Conservation (phyloP, 768 basidiomycete genomes). For the Amanita jacksonii region DNA sequence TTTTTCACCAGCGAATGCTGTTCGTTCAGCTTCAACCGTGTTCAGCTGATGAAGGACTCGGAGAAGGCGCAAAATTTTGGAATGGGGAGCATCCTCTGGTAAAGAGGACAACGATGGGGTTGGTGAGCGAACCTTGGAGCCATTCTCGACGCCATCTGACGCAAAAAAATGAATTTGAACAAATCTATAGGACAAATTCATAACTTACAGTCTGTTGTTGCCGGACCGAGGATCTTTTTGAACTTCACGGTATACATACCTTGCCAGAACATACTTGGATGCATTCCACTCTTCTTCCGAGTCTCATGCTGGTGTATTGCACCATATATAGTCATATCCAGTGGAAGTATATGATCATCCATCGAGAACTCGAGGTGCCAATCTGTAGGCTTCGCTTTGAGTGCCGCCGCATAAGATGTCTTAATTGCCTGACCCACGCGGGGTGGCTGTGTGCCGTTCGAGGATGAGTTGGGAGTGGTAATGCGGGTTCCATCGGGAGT, state of each 20-base stretch:
- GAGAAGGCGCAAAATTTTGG: slow-evolving; percentile 85
- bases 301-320: slow-evolving; percentile 90
- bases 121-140: slow-evolving; percentile 47
- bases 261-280: slow-evolving; percentile 77
- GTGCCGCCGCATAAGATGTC: slow-evolving; percentile 86
- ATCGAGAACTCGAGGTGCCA: slow-evolving; percentile 97
- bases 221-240: slow-evolving; percentile 84
- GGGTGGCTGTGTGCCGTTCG: slow-evolving; percentile 22
- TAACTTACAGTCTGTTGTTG: slow-evolving; percentile 48
- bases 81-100: slow-evolving; percentile 74
- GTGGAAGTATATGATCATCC: slow-evolving; percentile 75
- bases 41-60: slow-evolving; percentile 83
- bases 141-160: slow-evolving; percentile 30
- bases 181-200: background rate
- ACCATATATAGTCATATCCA: slow-evolving; percentile 92
- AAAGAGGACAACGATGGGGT: slow-evolving; percentile 68
- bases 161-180: slow-evolving; percentile 15
- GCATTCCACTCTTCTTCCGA: slow-evolving; percentile 59
- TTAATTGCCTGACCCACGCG: slow-evolving; percentile 25
- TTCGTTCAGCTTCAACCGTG: slow-evolving; percentile 58
- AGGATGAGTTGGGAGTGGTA: slow-evolving; percentile 66
- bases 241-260: slow-evolving; percentile 88
- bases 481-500: slow-evolving; percentile 95
- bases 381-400: slow-evolving; percentile 87
- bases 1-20: slow-evolving; percentile 36